Evolutionary conservation across 83 land plant genomes (phyloP).

Genomic region (Thuja plicata): DNA sequence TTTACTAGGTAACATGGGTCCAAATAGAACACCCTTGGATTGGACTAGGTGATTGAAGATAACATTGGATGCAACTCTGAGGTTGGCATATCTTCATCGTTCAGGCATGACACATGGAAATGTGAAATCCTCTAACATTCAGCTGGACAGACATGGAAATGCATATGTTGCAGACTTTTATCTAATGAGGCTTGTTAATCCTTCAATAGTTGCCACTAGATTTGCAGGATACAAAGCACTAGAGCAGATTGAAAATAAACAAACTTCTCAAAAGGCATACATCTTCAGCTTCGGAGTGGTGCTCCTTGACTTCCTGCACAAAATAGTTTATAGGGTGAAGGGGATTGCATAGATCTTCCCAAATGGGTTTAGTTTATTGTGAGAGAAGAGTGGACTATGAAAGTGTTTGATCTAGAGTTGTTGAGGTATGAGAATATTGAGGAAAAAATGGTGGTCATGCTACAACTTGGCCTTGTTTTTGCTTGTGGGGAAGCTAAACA

Average conservation of each 20-base stretch:
- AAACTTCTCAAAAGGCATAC: conserved; percentile 49
- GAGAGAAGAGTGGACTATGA: conserved; percentile 71
- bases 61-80: conserved; percentile 60
- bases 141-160: conserved; percentile 36
- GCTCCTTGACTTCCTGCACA: conserved; percentile 61
- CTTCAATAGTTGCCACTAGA: conserved; percentile 26
- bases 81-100: conserved; percentile 56
- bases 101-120: conserved; percentile 67
- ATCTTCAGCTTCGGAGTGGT: conserved; percentile 79
- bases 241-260: conserved; percentile 53
- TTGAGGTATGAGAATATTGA: conserved; percentile 65
- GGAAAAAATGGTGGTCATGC: conserved; percentile 72
- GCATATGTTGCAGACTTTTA: conserved; percentile 65
- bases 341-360: conserved; percentile 55
- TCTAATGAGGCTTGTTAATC: conserved; percentile 30
- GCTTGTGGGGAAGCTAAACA: conserved; percentile 47
- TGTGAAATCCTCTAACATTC: conserved; percentile 69
- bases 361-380: conserved; percentile 71
- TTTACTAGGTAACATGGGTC: conserved; percentile 44
- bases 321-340: conserved; percentile 18
- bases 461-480: conserved; percentile 55
- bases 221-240: conserved; percentile 72
- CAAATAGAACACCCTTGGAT: conserved; percentile 46
- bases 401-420: conserved; percentile 63
- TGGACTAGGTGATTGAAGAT: conserved; percentile 58